phyloP scores from a whole-genome alignment of 768 basidiomycete species.

The Russula sp. region DNA sequence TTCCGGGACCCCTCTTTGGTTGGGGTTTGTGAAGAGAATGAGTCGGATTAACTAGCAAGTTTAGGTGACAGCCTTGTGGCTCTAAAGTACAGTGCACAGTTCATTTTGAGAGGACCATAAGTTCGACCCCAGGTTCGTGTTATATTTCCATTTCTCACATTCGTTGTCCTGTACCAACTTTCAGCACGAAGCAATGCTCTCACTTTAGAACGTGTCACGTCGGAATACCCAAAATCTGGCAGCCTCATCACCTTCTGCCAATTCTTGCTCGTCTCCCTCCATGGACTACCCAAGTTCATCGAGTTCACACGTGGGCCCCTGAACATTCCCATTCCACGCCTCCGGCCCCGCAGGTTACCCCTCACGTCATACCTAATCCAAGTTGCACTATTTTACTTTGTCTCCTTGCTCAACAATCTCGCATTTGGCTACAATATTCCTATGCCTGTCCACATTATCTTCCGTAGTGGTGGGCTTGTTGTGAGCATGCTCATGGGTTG shows the following conservation, averaged over 20 bases:
- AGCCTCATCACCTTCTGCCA: constrained; percentile 86
- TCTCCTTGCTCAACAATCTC: constrained; percentile 86
- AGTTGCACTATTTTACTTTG: constrained; percentile 73
- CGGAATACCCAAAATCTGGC: constrained; percentile 65
- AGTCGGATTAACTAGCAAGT: not conserved
- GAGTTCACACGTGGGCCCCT: constrained; percentile 25
- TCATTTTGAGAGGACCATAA: not conserved
- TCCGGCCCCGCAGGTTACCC: constrained; percentile 67
- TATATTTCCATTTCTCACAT: not conserved
- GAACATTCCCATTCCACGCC: constrained; percentile 40
- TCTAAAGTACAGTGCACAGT: not conserved
- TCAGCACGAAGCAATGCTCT: constrained; percentile 61
- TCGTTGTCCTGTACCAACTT: constrained; percentile 8
- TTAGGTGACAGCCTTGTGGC: not conserved
- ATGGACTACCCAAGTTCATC: constrained; percentile 65
- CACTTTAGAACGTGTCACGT: constrained; percentile 70
- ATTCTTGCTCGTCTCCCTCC: constrained; percentile 71
- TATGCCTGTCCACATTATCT: constrained; percentile 92
- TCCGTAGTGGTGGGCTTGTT: constrained; percentile 83
- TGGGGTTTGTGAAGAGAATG: not conserved
- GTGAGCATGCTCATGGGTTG: constrained; percentile 81
- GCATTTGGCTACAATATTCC: constrained; percentile 86
- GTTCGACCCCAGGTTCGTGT: constrained; percentile 44
- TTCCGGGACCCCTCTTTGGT: not conserved
- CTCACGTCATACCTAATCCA: constrained; percentile 71